A percentile compares a stretch with the other conserved stretches of the same genome.
Evolutionary conservation across 768 basidiomycete genomes (phyloP).

Genomic region (Suillus tomentosus): DNA sequence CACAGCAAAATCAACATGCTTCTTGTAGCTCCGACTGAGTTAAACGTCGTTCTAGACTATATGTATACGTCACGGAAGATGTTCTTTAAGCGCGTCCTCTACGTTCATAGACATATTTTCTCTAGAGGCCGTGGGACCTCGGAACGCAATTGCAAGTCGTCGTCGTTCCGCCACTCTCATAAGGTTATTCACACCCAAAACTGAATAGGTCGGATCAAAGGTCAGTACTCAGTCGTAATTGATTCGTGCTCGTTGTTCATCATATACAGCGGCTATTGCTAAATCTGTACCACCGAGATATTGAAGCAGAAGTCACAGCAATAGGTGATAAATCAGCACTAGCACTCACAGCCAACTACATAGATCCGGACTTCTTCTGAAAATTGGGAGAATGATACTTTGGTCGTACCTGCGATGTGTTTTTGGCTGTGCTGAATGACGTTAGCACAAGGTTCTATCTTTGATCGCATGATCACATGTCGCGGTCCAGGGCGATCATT

Average conservation of each 20-base stretch:
- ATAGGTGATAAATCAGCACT: background rate
- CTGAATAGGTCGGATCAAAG: background rate
- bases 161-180: background rate
- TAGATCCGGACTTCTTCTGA: background rate
- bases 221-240: too few species aligned
- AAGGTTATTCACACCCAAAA: background rate
- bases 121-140: background rate
- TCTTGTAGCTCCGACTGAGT: background rate
- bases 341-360: background rate
- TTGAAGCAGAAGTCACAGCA: background rate
- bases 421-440: background rate
- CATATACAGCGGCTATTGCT: background rate
- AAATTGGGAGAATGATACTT: background rate
- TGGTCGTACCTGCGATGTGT: background rate
- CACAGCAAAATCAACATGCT: background rate
- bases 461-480: too few species aligned
- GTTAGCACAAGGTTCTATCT: too few species aligned
- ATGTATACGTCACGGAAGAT: too few species aligned
- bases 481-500: too few species aligned
- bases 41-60: background rate
- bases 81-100: too few species aligned
- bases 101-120: background rate
- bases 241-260: background rate
- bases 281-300: background rate
- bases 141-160: background rate